phyloP scores from a whole-genome alignment of 2,329 filamentous ascomycete species.

The Dactylellina cionopaga region DNA sequence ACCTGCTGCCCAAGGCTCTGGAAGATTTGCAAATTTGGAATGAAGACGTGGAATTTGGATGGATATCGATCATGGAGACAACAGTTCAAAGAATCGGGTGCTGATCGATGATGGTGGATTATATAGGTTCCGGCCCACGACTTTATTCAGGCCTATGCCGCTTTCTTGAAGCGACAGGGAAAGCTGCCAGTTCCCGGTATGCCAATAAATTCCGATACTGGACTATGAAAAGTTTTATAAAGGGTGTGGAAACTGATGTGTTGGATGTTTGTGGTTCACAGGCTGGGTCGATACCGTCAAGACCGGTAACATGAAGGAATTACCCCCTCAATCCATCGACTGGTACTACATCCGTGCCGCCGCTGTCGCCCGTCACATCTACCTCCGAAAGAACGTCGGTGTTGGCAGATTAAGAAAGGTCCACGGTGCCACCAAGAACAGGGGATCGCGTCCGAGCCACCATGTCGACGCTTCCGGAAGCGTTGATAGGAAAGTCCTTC shows the following conservation, averaged over 20 bases:
- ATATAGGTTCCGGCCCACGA: slow-evolving; percentile 75
- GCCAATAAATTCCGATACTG: slow-evolving; percentile 60
- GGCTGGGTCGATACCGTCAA: slow-evolving; percentile 99
- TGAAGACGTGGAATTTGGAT: background rate
- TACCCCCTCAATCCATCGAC: slow-evolving; percentile 97
- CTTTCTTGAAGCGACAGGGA: slow-evolving; percentile 93
- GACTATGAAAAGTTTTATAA: background rate
- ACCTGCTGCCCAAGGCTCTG: background rate
- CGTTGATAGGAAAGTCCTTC: slow-evolving; percentile 97
- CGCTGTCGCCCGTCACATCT: slow-evolving; percentile 95
- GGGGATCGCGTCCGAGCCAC: slow-evolving; percentile 86
- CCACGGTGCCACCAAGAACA: slow-evolving; percentile 97
- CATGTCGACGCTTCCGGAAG: slow-evolving; percentile 95
- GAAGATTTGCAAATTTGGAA: background rate
- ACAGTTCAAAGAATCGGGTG: slow-evolving; percentile 7
- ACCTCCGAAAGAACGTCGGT: slow-evolving; percentile 99
- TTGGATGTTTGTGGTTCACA: slow-evolving; percentile 59
- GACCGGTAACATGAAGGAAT: slow-evolving; percentile 95
- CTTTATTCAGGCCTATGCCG: slow-evolving; percentile 86
- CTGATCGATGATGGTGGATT: slow-evolving; percentile 24
- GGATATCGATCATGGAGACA: background rate
- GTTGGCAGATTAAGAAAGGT: slow-evolving; percentile 96
- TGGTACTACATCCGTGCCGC: slow-evolving; percentile 95
- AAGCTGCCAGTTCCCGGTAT: slow-evolving; percentile 89
- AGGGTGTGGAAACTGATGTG: slow-evolving; percentile 10